A percentile compares a stretch with the other conserved stretches of the same genome.
phyloP scores from a whole-genome alignment of 164 flowering plant species.

The Aristolochia californica region DNA sequence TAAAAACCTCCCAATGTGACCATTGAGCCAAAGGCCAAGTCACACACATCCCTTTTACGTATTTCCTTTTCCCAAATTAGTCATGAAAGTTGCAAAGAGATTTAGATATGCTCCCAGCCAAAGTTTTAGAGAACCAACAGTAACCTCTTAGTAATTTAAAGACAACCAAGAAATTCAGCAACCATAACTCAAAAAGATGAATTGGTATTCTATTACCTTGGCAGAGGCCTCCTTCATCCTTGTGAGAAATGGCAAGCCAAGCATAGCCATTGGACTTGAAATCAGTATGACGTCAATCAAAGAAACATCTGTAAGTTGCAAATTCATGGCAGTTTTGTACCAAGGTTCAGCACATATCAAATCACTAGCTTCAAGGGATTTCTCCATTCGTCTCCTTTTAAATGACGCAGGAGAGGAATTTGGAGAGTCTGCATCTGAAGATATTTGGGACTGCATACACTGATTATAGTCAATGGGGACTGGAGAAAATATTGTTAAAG shows the following conservation, averaged over 20 bases:
- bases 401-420: slow-evolving; percentile 5
- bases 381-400: slow-evolving; percentile 34
- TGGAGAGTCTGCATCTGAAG: slow-evolving; percentile 1
- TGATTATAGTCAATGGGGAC: slow-evolving; percentile 19
- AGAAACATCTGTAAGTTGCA: slow-evolving; percentile 60
- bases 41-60: no score
- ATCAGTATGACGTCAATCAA: slow-evolving; percentile 71
- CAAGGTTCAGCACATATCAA: slow-evolving; percentile 60
- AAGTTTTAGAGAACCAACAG: no score
- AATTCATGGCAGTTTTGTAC: slow-evolving; percentile 47
- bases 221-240: slow-evolving; percentile 50
- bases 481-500: slow-evolving; percentile 62
- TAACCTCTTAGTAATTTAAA: neutral
- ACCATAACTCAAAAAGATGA: neutral
- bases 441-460: slow-evolving; percentile 6
- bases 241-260: slow-evolving; percentile 84
- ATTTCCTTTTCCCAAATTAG: neutral
- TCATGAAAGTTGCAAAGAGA: neutral
- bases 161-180: neutral
- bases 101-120: neutral
- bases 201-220: slow-evolving; percentile 28
- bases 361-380: slow-evolving; percentile 24
- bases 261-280: slow-evolving; percentile 77
- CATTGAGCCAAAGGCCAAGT: no score
- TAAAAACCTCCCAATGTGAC: no score